A percentile compares a stretch with the other conserved stretches of the same genome.
Conservation (phyloP, 1,284 basidiomycete species). For the Limonomyces culmigenus region DNA sequence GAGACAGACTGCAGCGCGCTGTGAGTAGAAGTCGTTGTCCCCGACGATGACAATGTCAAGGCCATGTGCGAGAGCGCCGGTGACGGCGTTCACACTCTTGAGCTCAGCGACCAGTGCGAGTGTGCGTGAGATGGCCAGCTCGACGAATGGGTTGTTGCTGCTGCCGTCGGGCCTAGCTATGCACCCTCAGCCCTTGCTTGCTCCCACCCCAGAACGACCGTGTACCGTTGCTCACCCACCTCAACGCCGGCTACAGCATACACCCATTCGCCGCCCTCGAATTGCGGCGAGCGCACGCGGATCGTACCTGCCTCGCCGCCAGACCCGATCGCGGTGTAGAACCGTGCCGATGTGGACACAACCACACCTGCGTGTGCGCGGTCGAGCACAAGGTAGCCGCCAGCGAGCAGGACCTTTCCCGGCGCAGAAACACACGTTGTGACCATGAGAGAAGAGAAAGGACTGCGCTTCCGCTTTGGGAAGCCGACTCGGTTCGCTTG, state of each 20-base stretch:
- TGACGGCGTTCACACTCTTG: constrained; percentile 27
- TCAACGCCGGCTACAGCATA: constrained; percentile 41
- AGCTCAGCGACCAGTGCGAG: constrained; percentile 49
- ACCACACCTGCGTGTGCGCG: constrained; percentile 70
- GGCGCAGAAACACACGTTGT: constrained; percentile 90
- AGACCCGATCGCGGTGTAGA: constrained; percentile 60
- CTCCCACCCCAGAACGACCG: too few relatives aligned
- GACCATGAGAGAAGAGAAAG: too few relatives aligned
- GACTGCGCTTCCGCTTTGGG: too few relatives aligned
- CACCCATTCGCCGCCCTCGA: constrained; percentile 63
- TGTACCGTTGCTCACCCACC: too few relatives aligned
- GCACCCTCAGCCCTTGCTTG: too few relatives aligned
- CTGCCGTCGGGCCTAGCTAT: constrained; percentile 8
- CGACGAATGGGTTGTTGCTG: constrained; percentile 86
- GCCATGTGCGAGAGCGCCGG: constrained; percentile 27
- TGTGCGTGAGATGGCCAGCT: constrained; percentile 69
- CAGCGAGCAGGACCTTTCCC: constrained; percentile 90
- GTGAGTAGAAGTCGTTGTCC: constrained; percentile 97
- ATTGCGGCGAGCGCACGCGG: constrained; percentile 82
- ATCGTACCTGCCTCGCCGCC: constrained; percentile 23
- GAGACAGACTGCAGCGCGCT: constrained; percentile 57
- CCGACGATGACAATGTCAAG: constrained; percentile 74
- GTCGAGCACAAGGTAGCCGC: constrained; percentile 90
- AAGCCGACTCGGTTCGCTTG: too few relatives aligned
- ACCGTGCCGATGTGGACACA: constrained; percentile 82